Evolutionary conservation across 495 filamentous ascomycete genomes (phyloP), one percentile per base, ranked within the genome.

Genomic region (Melanomma pulvis-pyrius): DNA sequence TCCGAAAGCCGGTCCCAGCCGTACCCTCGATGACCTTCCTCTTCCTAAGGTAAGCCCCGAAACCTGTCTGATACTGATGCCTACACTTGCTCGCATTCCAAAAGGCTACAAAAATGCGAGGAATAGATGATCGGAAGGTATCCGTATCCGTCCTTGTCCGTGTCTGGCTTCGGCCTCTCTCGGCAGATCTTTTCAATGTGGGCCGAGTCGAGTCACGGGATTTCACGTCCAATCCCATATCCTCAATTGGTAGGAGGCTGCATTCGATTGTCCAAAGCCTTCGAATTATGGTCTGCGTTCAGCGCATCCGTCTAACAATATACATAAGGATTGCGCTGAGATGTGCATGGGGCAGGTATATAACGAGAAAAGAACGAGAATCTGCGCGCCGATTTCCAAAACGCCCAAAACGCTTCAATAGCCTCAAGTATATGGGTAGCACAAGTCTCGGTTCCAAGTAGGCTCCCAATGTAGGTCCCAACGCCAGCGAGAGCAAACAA

Each of bases 301-400:
- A 2, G 48, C 19, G 22, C 48, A 50, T 28, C 25, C 46, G 15
- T 50, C 21, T 50, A 50, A 50, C 2, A 50, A 28, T 50, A 28
- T 50, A 25, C 22, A 50, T 19, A 25, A 25, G 48, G 48, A n/a
- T 28, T 24, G 39, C 56, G 15, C 24, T 29, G 56, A 47, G 36
- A 28, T 19, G 49, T 49, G 28, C 21, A 58, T 41, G 26, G 15
- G 29, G 26, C 41, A 59, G 36, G 56, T 59, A 49, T 29, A 59
- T 24, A 50, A 25, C 48, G 48, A 8, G n/a, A 44, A 44, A 12
- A 44, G n/a, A 44, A 7, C 3, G 26, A 21, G 9, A 13, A 6
- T 57, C 30, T 17, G 34, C 54, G 30, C 25, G 12, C 26, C 13
- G 34, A 34, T 28, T 7, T 21, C 32, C 13, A 32, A 11, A 39